Percentiles rank a stretch among this genome's conserved stretches.
Conservation (phyloP, 2,329 filamentous ascomycete genomes). For the Penicillium freii region DNA sequence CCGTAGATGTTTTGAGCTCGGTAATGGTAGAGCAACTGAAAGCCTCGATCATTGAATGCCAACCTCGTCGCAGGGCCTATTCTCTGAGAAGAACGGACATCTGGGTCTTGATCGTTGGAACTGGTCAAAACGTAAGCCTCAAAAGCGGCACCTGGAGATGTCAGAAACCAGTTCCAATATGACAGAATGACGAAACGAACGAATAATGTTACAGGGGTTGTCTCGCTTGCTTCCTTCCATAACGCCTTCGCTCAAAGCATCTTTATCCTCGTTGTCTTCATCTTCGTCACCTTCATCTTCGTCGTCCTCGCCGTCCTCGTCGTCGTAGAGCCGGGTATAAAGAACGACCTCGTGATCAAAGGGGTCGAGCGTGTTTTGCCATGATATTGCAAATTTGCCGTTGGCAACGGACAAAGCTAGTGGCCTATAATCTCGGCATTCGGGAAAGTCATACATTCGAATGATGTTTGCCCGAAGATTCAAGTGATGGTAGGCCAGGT, state of each 20-base stretch:
- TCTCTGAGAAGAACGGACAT: neutral
- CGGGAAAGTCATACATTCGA: conserved; percentile 30
- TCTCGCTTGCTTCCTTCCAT: neutral
- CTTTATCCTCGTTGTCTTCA: conserved; percentile 1
- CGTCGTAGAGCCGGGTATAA: conserved; percentile 21
- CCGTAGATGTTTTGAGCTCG: conserved; percentile 35
- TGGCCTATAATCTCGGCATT: conserved; percentile 30
- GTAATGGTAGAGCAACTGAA: conserved; percentile 39
- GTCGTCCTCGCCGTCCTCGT: neutral
- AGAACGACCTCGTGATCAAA: conserved; percentile 30
- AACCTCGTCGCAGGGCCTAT: conserved; percentile 31
- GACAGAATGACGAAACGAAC: conserved; percentile 17
- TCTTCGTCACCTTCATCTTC: neutral
- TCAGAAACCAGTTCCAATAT: neutral
- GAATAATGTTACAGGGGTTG: conserved; percentile 6
- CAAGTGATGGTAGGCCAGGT: conserved; percentile 32
- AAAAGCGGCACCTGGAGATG: conserved; percentile 21
- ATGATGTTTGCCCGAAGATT: conserved; percentile 12
- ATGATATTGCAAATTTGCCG: conserved; percentile 39
- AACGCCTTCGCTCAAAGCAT: neutral
- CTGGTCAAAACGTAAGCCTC: conserved; percentile 21
- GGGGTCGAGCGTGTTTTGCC: conserved; percentile 29
- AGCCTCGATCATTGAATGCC: conserved; percentile 37
- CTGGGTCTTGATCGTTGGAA: conserved; percentile 1
- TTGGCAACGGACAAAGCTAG: conserved; percentile 28